Evolutionary conservation across 1,284 basidiomycete species (phyloP), one percentile per base, ranked within the genome.

Genomic region (Ganoderma resinaceum): DNA sequence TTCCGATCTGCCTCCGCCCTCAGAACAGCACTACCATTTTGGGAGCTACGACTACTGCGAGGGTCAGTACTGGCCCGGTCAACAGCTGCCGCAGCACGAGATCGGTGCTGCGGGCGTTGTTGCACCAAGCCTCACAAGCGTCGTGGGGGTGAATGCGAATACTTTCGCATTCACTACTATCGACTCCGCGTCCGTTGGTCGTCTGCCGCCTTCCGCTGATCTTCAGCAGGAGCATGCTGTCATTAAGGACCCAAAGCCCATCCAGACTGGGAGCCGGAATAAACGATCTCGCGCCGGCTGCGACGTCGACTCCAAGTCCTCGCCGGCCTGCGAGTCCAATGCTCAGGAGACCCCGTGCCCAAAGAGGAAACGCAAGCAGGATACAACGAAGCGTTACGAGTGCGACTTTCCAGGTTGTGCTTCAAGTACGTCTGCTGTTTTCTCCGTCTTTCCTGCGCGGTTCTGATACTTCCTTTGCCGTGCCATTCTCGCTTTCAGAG

Each of bases 91-190:
- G 43, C 66, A 63, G 57, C 66, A 63, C 31, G 57, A 33, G 61
- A 42, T 63, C 57, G 42, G 43, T 60, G 66, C 62, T 67, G 66
- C 55, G 62, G 35, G 31, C 5, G 53, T 55, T 16, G 53, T 26
- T 49, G 65, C 14, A n/a, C 40, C 55, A 14, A 42, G 53, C 38
- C 52, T 58, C 23, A 14, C 43, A 31, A 29, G 14, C 42, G 61
- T 20, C 37, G 35, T 63, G 66, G 61, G 14, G 37, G 37, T 38
- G 37, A 12, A 52, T 20, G 57, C 18, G 61, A 16, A 59, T 23
- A 29, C 33, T 7, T 46, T 42, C 57, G 43, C 57, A 46, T 59
- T 58, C 62, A 16, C 26, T 46, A 31, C 42, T 62, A 63, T 38
- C 43, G 55, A 20, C 29, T 55, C 61, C 42, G 20, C 40, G 14